Base-by-base conservation (phyloP, 768 basidiomycete species). In the Leccinum sublutescens region DNA sequence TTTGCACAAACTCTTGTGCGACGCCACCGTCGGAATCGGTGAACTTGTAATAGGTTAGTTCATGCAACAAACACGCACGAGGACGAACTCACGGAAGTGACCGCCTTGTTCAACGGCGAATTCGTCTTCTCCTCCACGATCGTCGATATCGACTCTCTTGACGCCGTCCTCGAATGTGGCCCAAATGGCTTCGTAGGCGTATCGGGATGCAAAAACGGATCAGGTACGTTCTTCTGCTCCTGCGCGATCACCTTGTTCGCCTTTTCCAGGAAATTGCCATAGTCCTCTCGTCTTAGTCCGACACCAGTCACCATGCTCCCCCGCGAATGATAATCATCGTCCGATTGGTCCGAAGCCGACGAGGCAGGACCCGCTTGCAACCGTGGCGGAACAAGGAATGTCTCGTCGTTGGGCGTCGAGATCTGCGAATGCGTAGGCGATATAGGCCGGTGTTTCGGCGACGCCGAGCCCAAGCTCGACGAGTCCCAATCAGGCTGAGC, bases 21-120 rank as follows among this genome's bases (percentile, higher is more conserved):
- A 97, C 94, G 50, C 92, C 92, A 36, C 95, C 95, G 71, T 96
- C 93, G 1, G 91, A 81, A 72, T 96, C 95, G 21, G 95, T 96
- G 75, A 97, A 97, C 89, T 94, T 54, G 12, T 55, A 34, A 29
- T 40, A 50, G 27, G 19, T 60, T 48, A 61, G 56, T 29, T 4
- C 17, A 7, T 4, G 43, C 52, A 59, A 51, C 38, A 19, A 53
- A 33, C 38, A 17, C 0, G 27, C 45, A 27, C 3, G 33, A 40
- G 33, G 3, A 50, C 14, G 5, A 25, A 63, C 84, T 64, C 67
- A 93, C 91, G 60, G 93, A 88, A 55, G 88, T 88, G 66, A 93
- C 92, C 11, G 94, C 93, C 75, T 95, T 96, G 78, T 97, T 97
- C 59, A 96, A 77, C 11, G 95, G 94, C 23, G 95, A 94, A 62